Percentiles rank a stretch among this genome's conserved stretches.
phyloP scores from a whole-genome alignment of 2,329 filamentous ascomycete species.

The Botrytis sinoallii region DNA sequence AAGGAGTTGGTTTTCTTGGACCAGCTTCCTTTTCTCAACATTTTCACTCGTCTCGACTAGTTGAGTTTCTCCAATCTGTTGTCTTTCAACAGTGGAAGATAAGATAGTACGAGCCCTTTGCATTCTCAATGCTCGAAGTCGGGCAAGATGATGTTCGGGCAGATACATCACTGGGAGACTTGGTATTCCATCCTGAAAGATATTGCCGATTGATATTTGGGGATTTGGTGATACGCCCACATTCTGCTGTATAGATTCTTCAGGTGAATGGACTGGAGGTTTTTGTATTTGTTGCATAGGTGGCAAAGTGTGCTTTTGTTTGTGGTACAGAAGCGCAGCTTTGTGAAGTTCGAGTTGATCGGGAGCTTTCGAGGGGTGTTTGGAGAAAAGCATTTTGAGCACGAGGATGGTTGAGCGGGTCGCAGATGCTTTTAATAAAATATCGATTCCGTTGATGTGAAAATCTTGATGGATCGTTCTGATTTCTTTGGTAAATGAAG shows the following conservation, averaged over 20 bases:
- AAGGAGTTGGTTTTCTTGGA: neutral
- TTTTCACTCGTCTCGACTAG: fast-evolving
- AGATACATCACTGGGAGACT: neutral
- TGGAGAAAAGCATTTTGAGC: neutral
- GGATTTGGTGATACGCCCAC: neutral
- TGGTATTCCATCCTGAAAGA: neutral
- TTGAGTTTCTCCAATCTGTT: fast-evolving
- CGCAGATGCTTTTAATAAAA: neutral
- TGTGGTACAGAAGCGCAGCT: neutral
- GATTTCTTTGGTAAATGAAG: neutral
- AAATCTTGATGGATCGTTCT: neutral
- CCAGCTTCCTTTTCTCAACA: neutral
- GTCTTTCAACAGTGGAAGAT: too few relatives aligned
- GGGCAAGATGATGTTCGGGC: neutral
- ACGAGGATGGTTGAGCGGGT: neutral
- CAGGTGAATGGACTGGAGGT: neutral
- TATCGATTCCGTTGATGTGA: neutral
- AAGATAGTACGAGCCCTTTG: neutral
- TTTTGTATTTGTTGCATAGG: neutral
- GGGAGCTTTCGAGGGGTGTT: neutral
- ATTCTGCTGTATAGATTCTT: neutral
- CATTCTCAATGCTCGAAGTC: neutral
- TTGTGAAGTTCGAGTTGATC: neutral
- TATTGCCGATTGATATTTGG: neutral
- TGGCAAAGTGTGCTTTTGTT: neutral